phyloP scores from a whole-genome alignment of 371 early-diverging fungal genomes.

The Smittium culicis region DNA sequence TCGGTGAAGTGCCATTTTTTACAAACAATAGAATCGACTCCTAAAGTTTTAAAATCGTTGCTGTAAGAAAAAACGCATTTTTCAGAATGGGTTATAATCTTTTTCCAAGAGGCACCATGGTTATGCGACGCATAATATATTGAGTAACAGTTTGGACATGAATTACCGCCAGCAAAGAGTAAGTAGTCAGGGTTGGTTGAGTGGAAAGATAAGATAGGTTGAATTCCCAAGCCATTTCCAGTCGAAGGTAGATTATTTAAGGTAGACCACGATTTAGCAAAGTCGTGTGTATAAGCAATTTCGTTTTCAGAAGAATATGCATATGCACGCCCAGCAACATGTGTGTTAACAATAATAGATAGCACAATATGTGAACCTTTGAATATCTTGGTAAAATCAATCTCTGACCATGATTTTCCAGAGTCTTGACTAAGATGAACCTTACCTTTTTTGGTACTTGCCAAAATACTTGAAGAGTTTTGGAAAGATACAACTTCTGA shows the following conservation, averaged over 20 bases:
- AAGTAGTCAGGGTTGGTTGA: slow-evolving; percentile 66
- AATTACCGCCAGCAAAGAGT: slow-evolving; percentile 48
- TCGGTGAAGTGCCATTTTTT: slow-evolving; percentile 43
- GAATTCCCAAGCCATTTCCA: slow-evolving; percentile 41
- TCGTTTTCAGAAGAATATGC: slow-evolving; percentile 38
- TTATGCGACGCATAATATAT: slow-evolving; percentile 51
- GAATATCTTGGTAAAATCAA: slow-evolving; percentile 20
- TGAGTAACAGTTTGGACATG: slow-evolving; percentile 41
- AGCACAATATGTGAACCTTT: slow-evolving; percentile 18
- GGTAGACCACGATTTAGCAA: slow-evolving; percentile 44
- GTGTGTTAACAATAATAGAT: slow-evolving; percentile 22
- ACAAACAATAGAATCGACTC: slow-evolving; percentile 56
- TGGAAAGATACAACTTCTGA: slow-evolving; percentile 35
- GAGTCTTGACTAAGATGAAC: slow-evolving; percentile 48
- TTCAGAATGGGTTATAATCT: slow-evolving; percentile 62
- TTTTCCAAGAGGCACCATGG: slow-evolving; percentile 56
- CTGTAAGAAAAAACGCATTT: slow-evolving; percentile 78
- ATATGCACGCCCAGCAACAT: slow-evolving; percentile 42
- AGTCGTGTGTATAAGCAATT: slow-evolving; percentile 48
- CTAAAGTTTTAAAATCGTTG: slow-evolving; percentile 38
- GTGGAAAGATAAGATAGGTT: slow-evolving; percentile 65
- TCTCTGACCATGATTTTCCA: slow-evolving; percentile 44
- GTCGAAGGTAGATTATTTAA: slow-evolving; percentile 39
- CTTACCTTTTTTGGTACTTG: slow-evolving; percentile 41
- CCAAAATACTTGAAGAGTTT: slow-evolving; percentile 39